Base-by-base conservation (phyloP, 176 grass and related monocot genomes). In the Cenchrus americanus region DNA sequence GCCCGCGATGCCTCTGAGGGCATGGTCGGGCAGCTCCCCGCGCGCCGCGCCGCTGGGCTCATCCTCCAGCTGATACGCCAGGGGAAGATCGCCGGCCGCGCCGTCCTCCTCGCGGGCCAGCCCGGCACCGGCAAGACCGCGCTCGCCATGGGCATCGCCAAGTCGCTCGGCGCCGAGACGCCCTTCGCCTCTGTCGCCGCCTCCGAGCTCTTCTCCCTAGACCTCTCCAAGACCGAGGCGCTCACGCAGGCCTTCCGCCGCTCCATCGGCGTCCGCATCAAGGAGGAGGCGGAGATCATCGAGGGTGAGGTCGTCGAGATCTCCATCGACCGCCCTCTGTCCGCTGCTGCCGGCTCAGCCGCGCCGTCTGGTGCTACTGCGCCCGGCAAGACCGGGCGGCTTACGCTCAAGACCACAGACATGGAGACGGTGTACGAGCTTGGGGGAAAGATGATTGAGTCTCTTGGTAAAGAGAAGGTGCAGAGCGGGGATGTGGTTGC, bases 351-450 rank as follows among this genome's bases (percentile, higher is more conserved):
- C n/a, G 73, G 75, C 79, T 89, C 87, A 14, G 61, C 80, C 5
- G 54, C 51, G 43, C 42, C 87, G 9, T 78, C 88, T 0, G 86
- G 89, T 83, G 75, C 82, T 34, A 69, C 84, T 3, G 73, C 89
- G 0, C 65, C 84, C 11, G 80, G 84, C 32, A 99, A 91, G 83
- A 90, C 93, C 0, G 96, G 96, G 50, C 88, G 90, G 64, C 91
- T 99, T 52, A 99, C 96, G 1, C 87, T 96, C 27, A 99, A 99
- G 81, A 99, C 93, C 1, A 96, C 96, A 1, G 96, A 96, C 60
- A 99, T 99, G 96, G 96, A 96, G 81, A 96, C 96, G 2, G 93
- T 99, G 75, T 96, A 99, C 14, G 96, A 99, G 49, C 87, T 99
- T 2, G 96, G 96, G 9, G 93, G 91, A 0, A 99, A 99, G 91